A percentile compares a stretch with the other conserved stretches of the same genome.
Evolutionary conservation across 805 yeast species (phyloP).

Genomic region (Candida xyloterini): DNA sequence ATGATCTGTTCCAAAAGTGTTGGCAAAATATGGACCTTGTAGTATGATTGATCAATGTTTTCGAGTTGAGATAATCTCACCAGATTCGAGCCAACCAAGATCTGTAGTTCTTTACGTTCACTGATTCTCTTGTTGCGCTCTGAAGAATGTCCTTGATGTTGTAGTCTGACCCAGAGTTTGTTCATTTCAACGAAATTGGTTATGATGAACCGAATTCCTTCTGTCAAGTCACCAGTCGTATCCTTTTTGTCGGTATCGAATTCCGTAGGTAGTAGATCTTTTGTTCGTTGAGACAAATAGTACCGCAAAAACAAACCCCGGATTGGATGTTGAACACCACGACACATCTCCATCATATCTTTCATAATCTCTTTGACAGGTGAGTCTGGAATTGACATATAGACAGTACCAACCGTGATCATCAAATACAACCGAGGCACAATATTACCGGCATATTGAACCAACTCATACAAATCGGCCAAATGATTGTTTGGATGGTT

Average conservation of each 20-base stretch:
- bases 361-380: conserved; percentile 84
- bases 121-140: conserved; percentile 70
- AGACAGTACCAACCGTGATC: conserved; percentile 93
- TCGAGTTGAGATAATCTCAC: conserved; percentile 86
- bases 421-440: conserved; percentile 88
- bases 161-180: conserved; percentile 94
- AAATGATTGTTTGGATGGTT: conserved; percentile 69
- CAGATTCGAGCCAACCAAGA: conserved; percentile 87
- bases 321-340: conserved; percentile 94
- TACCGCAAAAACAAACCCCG: conserved; percentile 89
- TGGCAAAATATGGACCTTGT: conserved; percentile 62
- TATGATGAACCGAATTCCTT: conserved; percentile 73
- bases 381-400: conserved; percentile 72
- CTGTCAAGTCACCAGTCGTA: conserved; percentile 44
- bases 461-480: conserved; percentile 89
- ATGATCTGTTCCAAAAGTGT: conserved; percentile 82
- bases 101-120: conserved; percentile 86
- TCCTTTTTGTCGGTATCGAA: conserved; percentile 20
- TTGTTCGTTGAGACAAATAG: conserved; percentile 80
- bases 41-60: conserved; percentile 54
- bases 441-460: conserved; percentile 92
- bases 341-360: conserved; percentile 96
- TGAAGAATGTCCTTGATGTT: conserved; percentile 89
- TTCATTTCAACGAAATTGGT: conserved; percentile 96
- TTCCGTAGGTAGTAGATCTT: conserved; percentile 53